Percentiles rank a stretch among this genome's conserved stretches.
phyloP scores from a whole-genome alignment of 768 basidiomycete species.

The Rhodotorula diobovata region DNA sequence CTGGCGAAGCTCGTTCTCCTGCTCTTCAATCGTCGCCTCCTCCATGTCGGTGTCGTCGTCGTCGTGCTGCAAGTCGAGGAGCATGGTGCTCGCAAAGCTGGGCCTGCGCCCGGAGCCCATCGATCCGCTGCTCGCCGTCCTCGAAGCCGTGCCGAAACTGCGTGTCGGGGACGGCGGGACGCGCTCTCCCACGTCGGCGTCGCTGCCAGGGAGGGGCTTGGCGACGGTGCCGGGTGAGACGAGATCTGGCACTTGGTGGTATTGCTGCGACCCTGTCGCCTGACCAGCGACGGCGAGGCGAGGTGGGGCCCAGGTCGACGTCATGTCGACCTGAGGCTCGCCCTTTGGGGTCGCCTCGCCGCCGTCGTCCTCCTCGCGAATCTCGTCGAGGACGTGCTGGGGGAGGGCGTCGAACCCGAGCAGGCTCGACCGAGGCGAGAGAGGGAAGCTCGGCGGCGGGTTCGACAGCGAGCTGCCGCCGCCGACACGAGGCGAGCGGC shows the following conservation, averaged over 20 bases:
- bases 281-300: not conserved
- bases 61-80: not conserved
- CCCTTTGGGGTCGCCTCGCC: not conserved
- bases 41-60: not conserved
- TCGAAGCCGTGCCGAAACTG: not conserved
- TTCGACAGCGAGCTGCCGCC: not conserved
- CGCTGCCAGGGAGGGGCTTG: not conserved
- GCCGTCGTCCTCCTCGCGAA: conserved; percentile 16
- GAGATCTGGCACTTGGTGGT: not conserved
- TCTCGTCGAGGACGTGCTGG: conserved; percentile 22
- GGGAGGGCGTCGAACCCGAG: conserved; percentile 7
- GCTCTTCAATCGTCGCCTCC: not conserved
- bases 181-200: not conserved
- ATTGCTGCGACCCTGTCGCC: no score
- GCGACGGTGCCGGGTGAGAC: not conserved
- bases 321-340: conserved; percentile 1
- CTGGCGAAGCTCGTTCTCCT: not conserved
- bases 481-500: not conserved
- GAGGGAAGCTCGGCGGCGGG: not conserved
- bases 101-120: not conserved
- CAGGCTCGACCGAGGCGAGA: conserved; percentile 9
- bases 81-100: not conserved
- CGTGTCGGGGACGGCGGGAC: not conserved
- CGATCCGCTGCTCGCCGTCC: not conserved
- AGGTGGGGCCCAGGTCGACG: not conserved